Evolutionary conservation across 176 grass and related monocot genomes (phyloP), one percentile per base, ranked within the genome.

Genomic region (Echinochloa phyllopogon): DNA sequence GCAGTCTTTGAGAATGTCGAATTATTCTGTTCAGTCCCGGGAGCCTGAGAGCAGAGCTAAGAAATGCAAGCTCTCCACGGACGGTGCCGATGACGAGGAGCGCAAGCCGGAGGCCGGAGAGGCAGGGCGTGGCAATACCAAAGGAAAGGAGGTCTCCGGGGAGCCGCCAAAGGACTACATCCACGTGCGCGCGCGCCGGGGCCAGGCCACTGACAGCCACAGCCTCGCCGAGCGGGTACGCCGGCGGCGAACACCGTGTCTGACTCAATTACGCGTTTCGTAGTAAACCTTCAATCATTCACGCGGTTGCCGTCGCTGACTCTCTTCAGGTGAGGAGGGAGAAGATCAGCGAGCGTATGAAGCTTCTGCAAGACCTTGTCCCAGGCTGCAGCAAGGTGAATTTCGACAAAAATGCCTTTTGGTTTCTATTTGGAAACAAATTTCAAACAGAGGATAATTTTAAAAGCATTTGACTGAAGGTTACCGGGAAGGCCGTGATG

Each of bases 271-370:
- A 14, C 59, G 2, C 4, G 10, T 58, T 89, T 60, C 9, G 21
- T 3, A 6, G 11, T 14, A 8, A 37, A 8, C 7, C 3, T 27
- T 8, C 43, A 12, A 8, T 3, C 10, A 20, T 37, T 60, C 20
- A 83, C 10, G 62, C 50, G 33, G 47, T 49, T 40, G 74, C 52
- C 23, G 7, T 24, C 17, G 13, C 33, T 87, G 39, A 48, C 49
- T 67, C 47, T 70, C 21, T 86, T 43, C 77, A 97, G 94, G 91
- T 97, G 40, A 94, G 94, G 82, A 92, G 94, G 85, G 94, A 97
- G 43, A 94, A 94, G 79, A 97, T 94, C 74, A 85, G 94, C 79
- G 91, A 97, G 55, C 88, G 94, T 47, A 97, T 94, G 94, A 97
- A 97, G 89, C 79, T 97, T 5, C 73, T 97, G 29, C 94, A 97